phyloP scores from a whole-genome alignment of 129 eudicot genomes.

The Gnaphalium uliginosum region DNA sequence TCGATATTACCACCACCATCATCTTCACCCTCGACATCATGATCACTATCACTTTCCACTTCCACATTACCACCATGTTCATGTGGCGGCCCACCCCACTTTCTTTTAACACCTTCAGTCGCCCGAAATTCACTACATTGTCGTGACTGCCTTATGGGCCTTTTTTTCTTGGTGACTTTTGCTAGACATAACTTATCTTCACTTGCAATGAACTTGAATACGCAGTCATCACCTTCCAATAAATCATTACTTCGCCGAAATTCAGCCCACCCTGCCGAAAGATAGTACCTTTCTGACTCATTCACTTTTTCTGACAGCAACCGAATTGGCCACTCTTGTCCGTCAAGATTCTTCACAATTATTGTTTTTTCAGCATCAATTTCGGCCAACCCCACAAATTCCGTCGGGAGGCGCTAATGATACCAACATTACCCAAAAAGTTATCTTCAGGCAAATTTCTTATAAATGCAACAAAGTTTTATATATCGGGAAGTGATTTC shows the following conservation, averaged over 20 bases:
- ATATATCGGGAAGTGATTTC: background rate
- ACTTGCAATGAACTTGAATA: constrained; percentile 23
- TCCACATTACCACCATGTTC: background rate
- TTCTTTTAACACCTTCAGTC: constrained; percentile 3
- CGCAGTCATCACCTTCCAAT: constrained; percentile 29
- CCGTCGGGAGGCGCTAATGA: constrained; percentile 19
- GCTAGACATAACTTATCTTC: constrained; percentile 25
- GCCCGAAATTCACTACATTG: background rate
- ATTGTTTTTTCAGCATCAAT: constrained; percentile 7
- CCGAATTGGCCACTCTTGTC: constrained; percentile 8
- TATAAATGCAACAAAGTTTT: background rate
- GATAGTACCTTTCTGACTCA: background rate
- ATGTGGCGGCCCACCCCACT: background rate
- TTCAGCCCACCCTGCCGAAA: background rate
- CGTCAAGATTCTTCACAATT: constrained; percentile 21
- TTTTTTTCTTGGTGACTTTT: constrained; percentile 16
- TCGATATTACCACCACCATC: background rate
- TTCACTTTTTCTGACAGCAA: background rate
- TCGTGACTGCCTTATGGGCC: background rate
- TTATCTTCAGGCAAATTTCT: background rate
- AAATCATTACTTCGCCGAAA: constrained; percentile 18
- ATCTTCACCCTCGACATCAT: background rate
- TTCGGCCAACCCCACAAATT: constrained; percentile 21
- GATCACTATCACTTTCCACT: background rate
- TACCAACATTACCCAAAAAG: background rate